A percentile compares a stretch with the other conserved stretches of the same genome.
Evolutionary conservation across 352 stramenopile species (phyloP).

Genomic region (Globisporangium viniferum): DNA sequence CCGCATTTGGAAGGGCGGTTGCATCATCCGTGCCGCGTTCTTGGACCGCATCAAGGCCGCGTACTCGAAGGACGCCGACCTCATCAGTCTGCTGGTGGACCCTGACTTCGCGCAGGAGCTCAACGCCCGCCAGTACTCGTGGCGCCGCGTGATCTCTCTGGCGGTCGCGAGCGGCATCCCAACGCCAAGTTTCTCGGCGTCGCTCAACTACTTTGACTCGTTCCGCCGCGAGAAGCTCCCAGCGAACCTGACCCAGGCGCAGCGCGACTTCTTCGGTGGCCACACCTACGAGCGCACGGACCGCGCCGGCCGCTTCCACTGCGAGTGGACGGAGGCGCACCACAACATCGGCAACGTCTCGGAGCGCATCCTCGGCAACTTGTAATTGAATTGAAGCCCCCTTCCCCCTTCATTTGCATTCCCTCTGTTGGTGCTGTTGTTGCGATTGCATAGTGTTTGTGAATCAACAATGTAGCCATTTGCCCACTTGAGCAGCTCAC

Average conservation of each 20-base stretch:
- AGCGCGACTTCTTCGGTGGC: constrained; percentile 99
- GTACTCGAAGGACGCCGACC: constrained; percentile 87
- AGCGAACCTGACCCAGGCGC: constrained; percentile 98
- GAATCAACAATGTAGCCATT: neutral
- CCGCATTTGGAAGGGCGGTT: constrained; percentile 99
- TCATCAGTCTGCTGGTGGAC: constrained; percentile 97
- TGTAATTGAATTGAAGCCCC: constrained; percentile 42
- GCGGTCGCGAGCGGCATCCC: constrained; percentile 94
- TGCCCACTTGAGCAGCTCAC: neutral
- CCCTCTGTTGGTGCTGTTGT: neutral
- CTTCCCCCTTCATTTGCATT: neutral
- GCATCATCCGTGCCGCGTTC: constrained; percentile 98
- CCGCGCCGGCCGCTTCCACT: constrained; percentile 95
- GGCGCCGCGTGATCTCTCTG: constrained; percentile 95
- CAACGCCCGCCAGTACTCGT: constrained; percentile 93
- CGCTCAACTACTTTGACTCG: constrained; percentile 97
- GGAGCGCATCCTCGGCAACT: constrained; percentile 92
- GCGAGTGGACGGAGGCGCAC: constrained; percentile 96
- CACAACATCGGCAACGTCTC: constrained; percentile 95
- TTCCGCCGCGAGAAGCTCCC: constrained; percentile 95
- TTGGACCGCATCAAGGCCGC: constrained; percentile 97
- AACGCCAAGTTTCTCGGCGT: constrained; percentile 88
- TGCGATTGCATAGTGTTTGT: neutral
- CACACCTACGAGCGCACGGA: constrained; percentile 98
- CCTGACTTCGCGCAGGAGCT: constrained; percentile 95